Percentiles rank a stretch among this genome's conserved stretches.
Conservation (phyloP, 331 rosid species). For the Stylosanthes scabra region DNA sequence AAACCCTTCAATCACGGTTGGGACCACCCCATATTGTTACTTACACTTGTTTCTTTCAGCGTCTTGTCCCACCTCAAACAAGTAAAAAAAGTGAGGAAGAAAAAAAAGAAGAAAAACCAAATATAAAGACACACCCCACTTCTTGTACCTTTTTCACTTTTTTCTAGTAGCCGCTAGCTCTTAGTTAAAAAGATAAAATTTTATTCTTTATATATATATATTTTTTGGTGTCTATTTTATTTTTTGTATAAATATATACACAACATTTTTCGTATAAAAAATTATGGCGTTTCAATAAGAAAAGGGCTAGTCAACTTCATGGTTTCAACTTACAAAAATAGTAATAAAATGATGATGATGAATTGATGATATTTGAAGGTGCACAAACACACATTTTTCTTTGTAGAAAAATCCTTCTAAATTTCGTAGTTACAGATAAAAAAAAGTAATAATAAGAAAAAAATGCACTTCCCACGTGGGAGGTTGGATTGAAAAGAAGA, state of each 20-base stretch:
- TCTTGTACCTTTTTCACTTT: not conserved
- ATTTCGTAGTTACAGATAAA: conserved; percentile 9
- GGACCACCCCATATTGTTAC: conserved; percentile 41
- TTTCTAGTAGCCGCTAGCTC: not conserved
- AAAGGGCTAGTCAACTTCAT: too few species aligned
- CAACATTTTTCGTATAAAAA: too few species aligned
- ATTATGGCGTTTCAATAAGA: not conserved
- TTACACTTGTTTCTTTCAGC: conserved; percentile 36
- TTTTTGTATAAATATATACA: too few species aligned
- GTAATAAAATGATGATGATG: too few species aligned
- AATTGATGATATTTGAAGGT: too few species aligned
- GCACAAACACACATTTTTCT: conserved; percentile 22
- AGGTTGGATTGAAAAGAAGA: too few species aligned
- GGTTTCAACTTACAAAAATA: too few species aligned
- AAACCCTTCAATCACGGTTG: conserved; percentile 63
- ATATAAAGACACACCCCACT: not conserved
- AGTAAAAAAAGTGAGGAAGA: conserved; percentile 1
- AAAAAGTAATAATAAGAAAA: too few species aligned
- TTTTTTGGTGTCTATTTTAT: too few species aligned
- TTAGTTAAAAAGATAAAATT: not conserved
- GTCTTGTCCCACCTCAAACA: conserved; percentile 22
- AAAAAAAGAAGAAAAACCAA: conserved; percentile 6
- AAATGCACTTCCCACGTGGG: conserved; percentile 58
- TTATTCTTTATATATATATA: too few species aligned
- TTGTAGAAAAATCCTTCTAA: not conserved